Conservation (phyloP, 2,329 filamentous ascomycete species). For the Gnomoniopsis sp. region DNA sequence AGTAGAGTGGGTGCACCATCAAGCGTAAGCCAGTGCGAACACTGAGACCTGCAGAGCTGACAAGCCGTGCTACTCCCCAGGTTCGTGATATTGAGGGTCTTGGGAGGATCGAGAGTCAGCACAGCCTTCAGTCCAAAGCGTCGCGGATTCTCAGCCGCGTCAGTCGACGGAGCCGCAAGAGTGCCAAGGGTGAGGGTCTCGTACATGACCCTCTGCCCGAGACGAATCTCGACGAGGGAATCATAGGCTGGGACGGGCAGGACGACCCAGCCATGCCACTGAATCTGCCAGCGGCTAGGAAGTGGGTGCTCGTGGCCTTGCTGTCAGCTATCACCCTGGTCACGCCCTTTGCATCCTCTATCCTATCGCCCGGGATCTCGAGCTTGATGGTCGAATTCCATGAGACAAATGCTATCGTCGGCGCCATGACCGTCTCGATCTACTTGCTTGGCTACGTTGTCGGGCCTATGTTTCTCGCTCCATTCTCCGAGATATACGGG, state of each 20-base stretch:
- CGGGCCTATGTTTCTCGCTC: constrained; percentile 55
- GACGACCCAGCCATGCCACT: constrained; percentile 56
- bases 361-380: constrained; percentile 48
- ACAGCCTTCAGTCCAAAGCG: constrained; percentile 23
- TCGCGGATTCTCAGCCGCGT: constrained; percentile 27
- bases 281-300: constrained; percentile 52
- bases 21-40: background rate
- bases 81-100: constrained; percentile 18
- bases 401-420: constrained; percentile 38
- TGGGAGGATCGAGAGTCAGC: constrained; percentile 20
- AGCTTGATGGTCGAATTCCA: constrained; percentile 43
- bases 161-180: constrained; percentile 23
- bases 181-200: constrained; percentile 26
- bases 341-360: constrained; percentile 63
- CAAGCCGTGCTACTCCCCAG: constrained; percentile 1
- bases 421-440: constrained; percentile 56
- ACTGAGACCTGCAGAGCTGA: constrained; percentile 2
- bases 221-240: constrained; percentile 47
- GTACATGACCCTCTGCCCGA: constrained; percentile 38
- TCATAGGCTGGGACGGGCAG: constrained; percentile 59
- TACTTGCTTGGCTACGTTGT: constrained; percentile 59
- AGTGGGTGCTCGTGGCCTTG: constrained; percentile 55
- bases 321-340: constrained; percentile 62
- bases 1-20: constrained; percentile 19
- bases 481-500: constrained; percentile 63